Conservation (phyloP, 2,329 filamentous ascomycete species). For the Pyrenochaeta sp. region DNA sequence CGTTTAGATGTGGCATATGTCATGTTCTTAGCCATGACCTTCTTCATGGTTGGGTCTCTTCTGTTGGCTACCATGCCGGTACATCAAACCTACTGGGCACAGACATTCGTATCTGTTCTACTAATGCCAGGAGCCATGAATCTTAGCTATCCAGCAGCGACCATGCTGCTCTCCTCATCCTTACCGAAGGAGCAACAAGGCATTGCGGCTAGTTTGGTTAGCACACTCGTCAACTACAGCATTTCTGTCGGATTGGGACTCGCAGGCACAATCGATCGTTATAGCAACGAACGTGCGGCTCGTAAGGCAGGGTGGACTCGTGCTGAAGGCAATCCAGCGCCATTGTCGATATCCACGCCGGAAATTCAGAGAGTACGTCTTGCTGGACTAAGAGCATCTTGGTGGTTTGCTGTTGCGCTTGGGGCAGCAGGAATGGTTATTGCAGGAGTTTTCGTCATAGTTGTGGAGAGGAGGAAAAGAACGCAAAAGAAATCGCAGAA, state of each 20-base stretch:
- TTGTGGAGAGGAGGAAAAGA: constrained; percentile 16
- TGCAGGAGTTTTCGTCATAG: constrained; percentile 17
- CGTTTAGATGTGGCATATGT: constrained; percentile 27
- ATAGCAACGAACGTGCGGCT: constrained; percentile 12
- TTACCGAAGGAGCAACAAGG: constrained; percentile 49
- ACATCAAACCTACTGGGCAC: constrained; percentile 52
- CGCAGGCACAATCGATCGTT: constrained; percentile 37
- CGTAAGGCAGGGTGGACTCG: constrained; percentile 6
- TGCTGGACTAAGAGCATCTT: constrained; percentile 17
- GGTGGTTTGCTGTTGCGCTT: constrained; percentile 23
- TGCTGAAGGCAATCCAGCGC: constrained; percentile 4
- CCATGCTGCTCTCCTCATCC: constrained; percentile 46
- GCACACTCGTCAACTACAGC: constrained; percentile 50
- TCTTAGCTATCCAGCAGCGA: constrained; percentile 48
- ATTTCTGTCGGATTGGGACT: constrained; percentile 50
- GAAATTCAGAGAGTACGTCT: constrained; percentile 12
- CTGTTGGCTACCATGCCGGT: constrained; percentile 48
- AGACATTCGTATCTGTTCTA: constrained; percentile 37
- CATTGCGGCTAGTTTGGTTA: constrained; percentile 45
- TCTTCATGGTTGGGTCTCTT: constrained; percentile 43
- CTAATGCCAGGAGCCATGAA: constrained; percentile 41
- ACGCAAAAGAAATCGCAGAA: background rate
- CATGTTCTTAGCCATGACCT: constrained; percentile 38
- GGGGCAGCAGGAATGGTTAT: constrained; percentile 23
- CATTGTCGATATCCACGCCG: constrained; percentile 9